Percentiles rank a stretch among this genome's conserved stretches.
phyloP scores from a whole-genome alignment of 148 eudicot species.

The Rhododendron molle region DNA sequence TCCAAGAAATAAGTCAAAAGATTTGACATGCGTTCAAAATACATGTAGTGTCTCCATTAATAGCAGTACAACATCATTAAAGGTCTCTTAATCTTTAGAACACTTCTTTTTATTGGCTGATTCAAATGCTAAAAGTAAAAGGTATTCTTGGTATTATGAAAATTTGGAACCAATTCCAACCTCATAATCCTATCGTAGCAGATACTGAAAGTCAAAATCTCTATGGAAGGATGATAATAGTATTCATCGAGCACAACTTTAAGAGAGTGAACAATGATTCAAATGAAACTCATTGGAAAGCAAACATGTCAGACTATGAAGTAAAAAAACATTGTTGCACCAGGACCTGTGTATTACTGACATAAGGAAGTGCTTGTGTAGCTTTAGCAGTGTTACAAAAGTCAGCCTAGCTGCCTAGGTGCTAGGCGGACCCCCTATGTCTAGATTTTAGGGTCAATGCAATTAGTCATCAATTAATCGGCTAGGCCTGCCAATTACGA shows the following conservation, averaged over 20 bases:
- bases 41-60: background rate
- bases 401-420: background rate
- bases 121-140: background rate
- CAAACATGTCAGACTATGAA: background rate
- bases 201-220: background rate
- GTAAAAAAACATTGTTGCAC: background rate
- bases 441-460: background rate
- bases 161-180: background rate
- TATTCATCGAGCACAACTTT: background rate
- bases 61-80: background rate
- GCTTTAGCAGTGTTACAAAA: background rate
- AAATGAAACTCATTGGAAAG: background rate
- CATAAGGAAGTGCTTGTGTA: background rate
- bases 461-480: background rate
- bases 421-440: background rate
- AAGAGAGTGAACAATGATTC: background rate
- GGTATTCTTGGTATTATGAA: background rate
- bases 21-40: background rate
- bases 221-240: background rate
- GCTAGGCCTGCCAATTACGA: background rate
- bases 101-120: background rate
- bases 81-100: background rate
- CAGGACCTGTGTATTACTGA: background rate
- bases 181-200: background rate
- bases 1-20: slow-evolving; percentile 1